Percentiles rank a stretch among this genome's conserved stretches.
These are phyloP conservation scores for Kitagawia praeruptora DNA, from an alignment of 129 eudicot species.

Conservation along the genomic window DNA sequence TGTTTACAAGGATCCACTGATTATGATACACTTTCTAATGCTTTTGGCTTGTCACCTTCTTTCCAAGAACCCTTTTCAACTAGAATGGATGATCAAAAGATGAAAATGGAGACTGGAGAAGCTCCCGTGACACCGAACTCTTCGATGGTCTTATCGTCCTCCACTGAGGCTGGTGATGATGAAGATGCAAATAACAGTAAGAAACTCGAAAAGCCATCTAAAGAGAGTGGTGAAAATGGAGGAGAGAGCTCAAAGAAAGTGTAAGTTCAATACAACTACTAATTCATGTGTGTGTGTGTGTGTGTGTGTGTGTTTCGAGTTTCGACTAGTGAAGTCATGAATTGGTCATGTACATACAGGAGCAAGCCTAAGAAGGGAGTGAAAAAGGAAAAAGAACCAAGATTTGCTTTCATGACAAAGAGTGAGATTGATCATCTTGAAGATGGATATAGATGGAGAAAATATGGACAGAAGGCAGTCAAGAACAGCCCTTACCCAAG, in stretches of 20 bases:
- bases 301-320: too few species aligned
- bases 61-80: conserved; percentile 18
- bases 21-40: conserved; percentile 26
- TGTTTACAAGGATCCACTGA: conserved; percentile 41
- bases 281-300: background rate
- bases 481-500: conserved; percentile 88
- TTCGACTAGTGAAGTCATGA: background rate
- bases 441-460: conserved; percentile 97
- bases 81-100: conserved; percentile 30
- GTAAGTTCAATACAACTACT: conserved; percentile 30
- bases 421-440: conserved; percentile 93
- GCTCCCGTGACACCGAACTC: conserved; percentile 69
- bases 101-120: conserved; percentile 23
- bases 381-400: conserved; percentile 60
- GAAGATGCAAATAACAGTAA: conserved; percentile 23
- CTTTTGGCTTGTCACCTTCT: conserved; percentile 39
- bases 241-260: conserved; percentile 64
- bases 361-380: conserved; percentile 53
- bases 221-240: conserved; percentile 23
- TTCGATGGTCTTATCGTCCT: conserved; percentile 46
- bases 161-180: conserved; percentile 62
- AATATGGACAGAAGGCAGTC: conserved; percentile 95
- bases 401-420: conserved; percentile 84
- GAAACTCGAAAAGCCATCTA: conserved; percentile 27
- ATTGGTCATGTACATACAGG: conserved; percentile 26